A percentile compares a stretch with the other conserved stretches of the same genome.
Evolutionary conservation across 1,284 basidiomycete genomes (phyloP).

Genomic region (Pseudozyma sp.): DNA sequence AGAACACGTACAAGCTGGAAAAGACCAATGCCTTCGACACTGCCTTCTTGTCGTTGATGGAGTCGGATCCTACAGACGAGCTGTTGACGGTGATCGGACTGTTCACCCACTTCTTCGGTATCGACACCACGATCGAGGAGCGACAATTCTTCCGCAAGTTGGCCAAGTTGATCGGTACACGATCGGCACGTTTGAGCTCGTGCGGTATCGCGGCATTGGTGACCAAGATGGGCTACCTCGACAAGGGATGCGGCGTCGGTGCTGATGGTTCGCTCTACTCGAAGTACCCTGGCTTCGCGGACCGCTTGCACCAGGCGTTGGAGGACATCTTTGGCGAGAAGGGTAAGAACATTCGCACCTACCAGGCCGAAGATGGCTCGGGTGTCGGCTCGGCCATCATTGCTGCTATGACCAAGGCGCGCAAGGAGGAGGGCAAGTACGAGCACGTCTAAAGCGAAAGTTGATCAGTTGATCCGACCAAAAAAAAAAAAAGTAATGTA

Average conservation of each 20-base stretch:
- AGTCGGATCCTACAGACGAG: conserved; percentile 98
- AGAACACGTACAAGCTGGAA: conserved; percentile 96
- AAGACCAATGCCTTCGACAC: conserved; percentile 93
- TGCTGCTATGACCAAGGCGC: conserved; percentile 65
- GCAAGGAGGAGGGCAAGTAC: conserved; percentile 57
- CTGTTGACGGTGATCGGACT: conserved; percentile 95
- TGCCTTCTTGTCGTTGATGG: conserved; percentile 95
- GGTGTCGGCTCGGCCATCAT: conserved; percentile 67
- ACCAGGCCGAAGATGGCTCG: conserved; percentile 67
- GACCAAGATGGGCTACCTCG: conserved; percentile 65
- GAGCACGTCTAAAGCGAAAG: conserved; percentile 39
- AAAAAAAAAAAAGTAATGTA: conserved; percentile 1
- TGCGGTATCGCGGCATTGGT: conserved; percentile 67
- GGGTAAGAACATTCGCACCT: conserved; percentile 56
- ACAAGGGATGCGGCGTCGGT: conserved; percentile 64
- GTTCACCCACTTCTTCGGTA: conserved; percentile 74
- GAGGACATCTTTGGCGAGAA: conserved; percentile 67
- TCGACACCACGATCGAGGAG: conserved; percentile 66
- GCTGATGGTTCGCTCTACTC: conserved; percentile 63
- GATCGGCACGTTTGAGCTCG: conserved; percentile 64
- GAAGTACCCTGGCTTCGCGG: conserved; percentile 66
- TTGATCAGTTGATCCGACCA: no score
- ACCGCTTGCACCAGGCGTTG: conserved; percentile 65
- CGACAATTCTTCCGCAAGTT: conserved; percentile 73
- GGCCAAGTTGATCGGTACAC: conserved; percentile 73